phyloP scores from a whole-genome alignment of 768 basidiomycete species.

The Lactarius quietus region DNA sequence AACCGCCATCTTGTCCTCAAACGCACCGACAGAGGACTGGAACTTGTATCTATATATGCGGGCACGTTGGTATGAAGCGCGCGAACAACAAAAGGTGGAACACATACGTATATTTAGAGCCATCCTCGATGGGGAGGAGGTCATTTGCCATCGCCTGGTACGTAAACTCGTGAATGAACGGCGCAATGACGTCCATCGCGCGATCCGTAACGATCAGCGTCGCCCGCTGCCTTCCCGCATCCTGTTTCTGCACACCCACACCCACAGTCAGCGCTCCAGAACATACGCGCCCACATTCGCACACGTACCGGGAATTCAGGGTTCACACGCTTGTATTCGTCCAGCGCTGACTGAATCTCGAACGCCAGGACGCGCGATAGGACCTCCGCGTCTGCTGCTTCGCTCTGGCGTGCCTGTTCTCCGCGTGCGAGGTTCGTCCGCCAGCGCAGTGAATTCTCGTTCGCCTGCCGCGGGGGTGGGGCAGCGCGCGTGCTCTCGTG shows the following conservation, averaged over 20 bases:
- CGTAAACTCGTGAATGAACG: conserved; percentile 95
- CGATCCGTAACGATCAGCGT: conserved; percentile 92
- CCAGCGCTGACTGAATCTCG: conserved; percentile 78
- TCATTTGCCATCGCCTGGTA: conserved; percentile 99
- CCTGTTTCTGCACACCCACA: conserved; percentile 34
- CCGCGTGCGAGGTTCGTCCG: conserved; percentile 78
- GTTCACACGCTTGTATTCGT: conserved; percentile 83
- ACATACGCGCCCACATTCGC: too few relatives aligned
- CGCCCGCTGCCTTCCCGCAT: conserved; percentile 54
- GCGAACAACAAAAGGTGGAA: background rate
- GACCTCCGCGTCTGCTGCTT: conserved; percentile 71
- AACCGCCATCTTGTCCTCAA: conserved; percentile 83
- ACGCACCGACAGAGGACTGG: conserved; percentile 79
- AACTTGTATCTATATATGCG: conserved; percentile 81
- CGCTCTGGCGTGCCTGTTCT: conserved; percentile 60
- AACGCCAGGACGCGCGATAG: conserved; percentile 79
- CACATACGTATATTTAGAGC: conserved; percentile 79
- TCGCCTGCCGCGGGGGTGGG: conserved; percentile 51
- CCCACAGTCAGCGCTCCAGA: too few relatives aligned
- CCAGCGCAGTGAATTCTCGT: conserved; percentile 66
- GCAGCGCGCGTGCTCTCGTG: conserved; percentile 60
- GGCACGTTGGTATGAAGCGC: conserved; percentile 2
- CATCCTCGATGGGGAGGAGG: conserved; percentile 82
- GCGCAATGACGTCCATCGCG: conserved; percentile 90
- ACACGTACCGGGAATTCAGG: conserved; percentile 83